Base-by-base conservation (phyloP, 179 eudicot species). In the Vitellaria paradoxa region DNA sequence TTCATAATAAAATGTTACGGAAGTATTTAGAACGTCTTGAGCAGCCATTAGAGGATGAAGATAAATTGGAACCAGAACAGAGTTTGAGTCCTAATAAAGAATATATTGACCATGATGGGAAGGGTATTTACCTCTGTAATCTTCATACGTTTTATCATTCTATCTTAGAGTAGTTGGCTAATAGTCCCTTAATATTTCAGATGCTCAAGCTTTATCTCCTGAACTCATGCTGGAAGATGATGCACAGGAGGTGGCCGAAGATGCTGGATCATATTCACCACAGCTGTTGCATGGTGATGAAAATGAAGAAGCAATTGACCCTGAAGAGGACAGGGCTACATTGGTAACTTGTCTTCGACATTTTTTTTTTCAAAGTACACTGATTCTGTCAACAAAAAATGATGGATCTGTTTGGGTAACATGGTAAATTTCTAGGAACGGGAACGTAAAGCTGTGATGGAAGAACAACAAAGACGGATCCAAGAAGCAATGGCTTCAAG, bases 261-360 rank as follows among this genome's bases (percentile, higher is more conserved):
- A 85, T 42, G 88, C 80, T 20, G 98, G 99, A 69, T 96, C 99
- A 69, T 94, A 84, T 84, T 94, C 99, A 23, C 99, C 99, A 11
- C 91, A 88, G 82, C 85, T 91, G 47, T 74, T 96, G 75, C 92
- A 94, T 52, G 91, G 90, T 72, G 96, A 94, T 74, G 98, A 94
- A 40, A 47, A 85, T 81, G 98, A 96, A 80, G 97, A 91, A 83
- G 98, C 97, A 18, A 88, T 96, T 84, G 98, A 96, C 80, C 99
- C 99, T 64, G 98, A 91, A 37, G 97, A 89, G 82, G 99, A 94
- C 82, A 86, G 79, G 83, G 89, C 86, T 71, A 84, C 89, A 56
- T 77, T 92, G 91, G 99, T 96, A 79, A 86, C 65, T 76, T 24
- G 61, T 69, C 45, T 78, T 17, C 3, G 2, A 15, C 30, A 0